These are phyloP conservation scores for Boletus insuetus DNA, from an alignment of 768 basidiomycete genomes.

Conservation along the genomic window DNA sequence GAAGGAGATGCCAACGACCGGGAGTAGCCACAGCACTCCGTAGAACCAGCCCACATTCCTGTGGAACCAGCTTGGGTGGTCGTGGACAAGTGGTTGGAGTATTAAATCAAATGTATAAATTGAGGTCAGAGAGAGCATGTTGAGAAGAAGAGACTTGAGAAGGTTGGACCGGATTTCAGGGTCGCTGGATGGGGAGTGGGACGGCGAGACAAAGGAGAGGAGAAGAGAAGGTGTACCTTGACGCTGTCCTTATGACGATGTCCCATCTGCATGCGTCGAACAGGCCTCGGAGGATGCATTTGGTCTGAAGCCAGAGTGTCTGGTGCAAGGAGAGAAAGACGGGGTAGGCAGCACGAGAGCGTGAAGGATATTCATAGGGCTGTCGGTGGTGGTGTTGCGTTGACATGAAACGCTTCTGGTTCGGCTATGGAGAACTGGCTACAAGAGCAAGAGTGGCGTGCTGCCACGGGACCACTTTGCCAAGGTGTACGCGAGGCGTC, in stretches of 20 bases:
- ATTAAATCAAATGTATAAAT: slow-evolving; percentile 76
- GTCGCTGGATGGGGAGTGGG: slow-evolving; percentile 47
- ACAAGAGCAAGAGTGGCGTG: background rate
- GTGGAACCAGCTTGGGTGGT: slow-evolving; percentile 64
- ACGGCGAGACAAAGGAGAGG: slow-evolving; percentile 5
- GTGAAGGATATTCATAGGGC: slow-evolving; percentile 16
- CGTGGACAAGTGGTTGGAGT: slow-evolving; percentile 62
- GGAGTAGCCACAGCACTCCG: slow-evolving; percentile 75
- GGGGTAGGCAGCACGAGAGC: slow-evolving; percentile 59
- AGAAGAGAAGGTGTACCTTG: slow-evolving; percentile 44
- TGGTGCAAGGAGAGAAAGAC: slow-evolving; percentile 63
- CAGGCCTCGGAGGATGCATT: slow-evolving; percentile 58
- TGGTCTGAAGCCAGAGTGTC: slow-evolving; percentile 56
- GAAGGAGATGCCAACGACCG: slow-evolving; percentile 70
- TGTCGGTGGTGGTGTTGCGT: slow-evolving; percentile 14
- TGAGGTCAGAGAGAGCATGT: slow-evolving; percentile 65
- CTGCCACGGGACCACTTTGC: background rate
- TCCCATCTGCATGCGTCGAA: slow-evolving; percentile 75
- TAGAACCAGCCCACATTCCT: slow-evolving; percentile 75
- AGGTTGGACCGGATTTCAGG: slow-evolving; percentile 71
- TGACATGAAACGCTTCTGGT: slow-evolving; percentile 19
- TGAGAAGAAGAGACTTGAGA: slow-evolving; percentile 73
- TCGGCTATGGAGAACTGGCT: background rate
- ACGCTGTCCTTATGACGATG: slow-evolving; percentile 53
- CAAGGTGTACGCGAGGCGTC: too few relatives aligned